Conservation (phyloP, 176 grass and related monocot genomes). For the Ampelocalamus luodianensis region DNA sequence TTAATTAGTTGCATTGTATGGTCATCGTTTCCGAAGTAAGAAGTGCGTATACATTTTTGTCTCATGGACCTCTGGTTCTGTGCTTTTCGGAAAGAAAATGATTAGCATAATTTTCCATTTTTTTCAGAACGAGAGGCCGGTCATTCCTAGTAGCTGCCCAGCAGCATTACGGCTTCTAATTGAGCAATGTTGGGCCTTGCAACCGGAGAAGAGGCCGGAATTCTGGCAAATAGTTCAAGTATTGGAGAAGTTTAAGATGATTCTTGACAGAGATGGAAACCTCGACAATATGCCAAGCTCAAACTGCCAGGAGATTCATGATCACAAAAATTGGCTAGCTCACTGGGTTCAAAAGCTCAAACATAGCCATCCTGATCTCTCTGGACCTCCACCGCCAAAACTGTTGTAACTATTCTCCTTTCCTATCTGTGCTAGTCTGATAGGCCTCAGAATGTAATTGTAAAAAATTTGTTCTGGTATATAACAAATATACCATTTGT, state of each 20-base stretch:
- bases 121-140: slow-evolving; percentile 87
- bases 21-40: slow-evolving; percentile 14
- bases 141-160: slow-evolving; percentile 69
- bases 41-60: slow-evolving; percentile 9
- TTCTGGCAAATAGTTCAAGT: slow-evolving; percentile 85
- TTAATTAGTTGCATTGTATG: neutral
- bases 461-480: slow-evolving; percentile 8
- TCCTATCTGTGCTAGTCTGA: slow-evolving; percentile 23
- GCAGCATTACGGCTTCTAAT: slow-evolving; percentile 68
- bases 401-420: slow-evolving; percentile 53
- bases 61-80: neutral
- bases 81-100: slow-evolving; percentile 9
- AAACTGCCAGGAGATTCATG: slow-evolving; percentile 52
- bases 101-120: slow-evolving; percentile 27
- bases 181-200: slow-evolving; percentile 75
- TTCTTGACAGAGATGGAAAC: slow-evolving; percentile 63
- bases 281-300: slow-evolving; percentile 64
- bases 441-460: slow-evolving; percentile 46
- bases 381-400: slow-evolving; percentile 54
- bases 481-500: neutral
- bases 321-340: slow-evolving; percentile 77
- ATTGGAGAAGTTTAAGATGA: slow-evolving; percentile 75
- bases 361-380: slow-evolving; percentile 54
- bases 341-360: slow-evolving; percentile 75
- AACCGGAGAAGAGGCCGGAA: slow-evolving; percentile 84